Evolutionary conservation across 495 filamentous ascomycete genomes (phyloP), one percentile per base, ranked within the genome.

Genomic region (Podospora comata): DNA sequence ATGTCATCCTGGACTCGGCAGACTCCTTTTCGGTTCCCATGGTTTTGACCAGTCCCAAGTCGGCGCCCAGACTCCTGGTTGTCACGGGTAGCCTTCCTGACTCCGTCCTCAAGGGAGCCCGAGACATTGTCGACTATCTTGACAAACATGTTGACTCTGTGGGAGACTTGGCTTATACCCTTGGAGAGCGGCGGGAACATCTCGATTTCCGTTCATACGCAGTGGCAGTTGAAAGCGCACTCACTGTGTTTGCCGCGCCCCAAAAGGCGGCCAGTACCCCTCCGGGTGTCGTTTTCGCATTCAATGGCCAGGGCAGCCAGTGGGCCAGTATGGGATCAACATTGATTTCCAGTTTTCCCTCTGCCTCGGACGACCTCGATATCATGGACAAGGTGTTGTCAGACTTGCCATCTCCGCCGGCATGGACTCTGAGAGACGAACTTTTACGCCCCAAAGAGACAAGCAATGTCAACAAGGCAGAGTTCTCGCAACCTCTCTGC

Each of bases 401-500:
- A 7, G 64, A 27, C 5, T 32, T 68, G 16, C 44, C 63, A 2
- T 61, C 54, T 27, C 62, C 71, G 18, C 70, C 63, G 2, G 16
- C 20, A 18, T 65, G 63, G 63, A 32, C 63, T 5, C 20, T 62
- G 32, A 19, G 62, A 11, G 63, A 58, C 19, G 56, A 70, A 67
- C 27, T 67, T 34, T 48, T 65, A 18, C 18, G 16, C 6, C 28
- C 0, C 55, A 32, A 9, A 66, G 3, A 32, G 67, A 5, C 56
- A 0, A 74, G 76, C 7, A 70, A 77, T 0, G 23, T 80, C 0
- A 20, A 64, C 9, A 70, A 81, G 32, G 79, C 81, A 0, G 77
- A 64, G 2, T 15, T 86, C 0, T 80, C 81, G 0, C 84, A 86
- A 62, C 83, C 86, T 0, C 60, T 85, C 0, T 83, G 82, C 48